These are phyloP conservation scores for Saccharomyces eubayanus DNA, from an alignment of 805 yeast species.

Conservation along the genomic window DNA sequence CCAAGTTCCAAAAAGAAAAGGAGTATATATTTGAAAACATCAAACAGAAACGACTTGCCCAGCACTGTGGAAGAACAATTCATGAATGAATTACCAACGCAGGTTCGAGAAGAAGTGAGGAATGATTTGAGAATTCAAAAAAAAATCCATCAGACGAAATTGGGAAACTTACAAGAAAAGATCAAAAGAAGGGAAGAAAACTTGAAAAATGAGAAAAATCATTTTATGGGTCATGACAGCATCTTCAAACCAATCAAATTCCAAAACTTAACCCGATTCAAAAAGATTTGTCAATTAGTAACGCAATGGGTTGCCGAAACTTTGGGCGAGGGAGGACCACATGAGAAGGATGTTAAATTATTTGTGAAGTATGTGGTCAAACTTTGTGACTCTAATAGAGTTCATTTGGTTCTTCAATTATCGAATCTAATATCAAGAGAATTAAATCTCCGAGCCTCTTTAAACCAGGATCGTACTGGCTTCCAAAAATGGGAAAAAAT, in stretches of 20 bases:
- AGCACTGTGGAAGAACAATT: slow-evolving; percentile 55
- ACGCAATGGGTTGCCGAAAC: slow-evolving; percentile 34
- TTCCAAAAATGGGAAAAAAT: slow-evolving; percentile 28
- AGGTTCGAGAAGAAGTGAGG: slow-evolving; percentile 54
- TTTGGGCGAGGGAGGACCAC: slow-evolving; percentile 30
- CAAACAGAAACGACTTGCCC: slow-evolving; percentile 11
- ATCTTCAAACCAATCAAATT: slow-evolving; percentile 28
- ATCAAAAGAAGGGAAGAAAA: slow-evolving; percentile 9
- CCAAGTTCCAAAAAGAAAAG: slow-evolving; percentile 1
- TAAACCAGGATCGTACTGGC: slow-evolving; percentile 8
- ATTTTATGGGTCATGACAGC: slow-evolving; percentile 16
- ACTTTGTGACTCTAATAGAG: slow-evolving; percentile 23
- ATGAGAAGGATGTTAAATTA: slow-evolving; percentile 32
- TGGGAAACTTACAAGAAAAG: slow-evolving; percentile 14
- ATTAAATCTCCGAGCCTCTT: slow-evolving; percentile 12
- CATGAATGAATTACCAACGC: slow-evolving; percentile 54
- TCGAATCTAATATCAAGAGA: slow-evolving; percentile 16
- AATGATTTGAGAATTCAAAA: slow-evolving; percentile 36
- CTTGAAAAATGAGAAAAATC: slow-evolving; percentile 8
- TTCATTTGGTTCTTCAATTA: slow-evolving; percentile 20
- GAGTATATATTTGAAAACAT: neutral
- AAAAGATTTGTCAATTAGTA: slow-evolving; percentile 31
- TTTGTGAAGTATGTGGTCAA: slow-evolving; percentile 31
- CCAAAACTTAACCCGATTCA: slow-evolving; percentile 29
- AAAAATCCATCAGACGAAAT: slow-evolving; percentile 15